Evolutionary conservation across 257 asterid species (phyloP).

Genomic region (Osmanthus fragrans): DNA sequence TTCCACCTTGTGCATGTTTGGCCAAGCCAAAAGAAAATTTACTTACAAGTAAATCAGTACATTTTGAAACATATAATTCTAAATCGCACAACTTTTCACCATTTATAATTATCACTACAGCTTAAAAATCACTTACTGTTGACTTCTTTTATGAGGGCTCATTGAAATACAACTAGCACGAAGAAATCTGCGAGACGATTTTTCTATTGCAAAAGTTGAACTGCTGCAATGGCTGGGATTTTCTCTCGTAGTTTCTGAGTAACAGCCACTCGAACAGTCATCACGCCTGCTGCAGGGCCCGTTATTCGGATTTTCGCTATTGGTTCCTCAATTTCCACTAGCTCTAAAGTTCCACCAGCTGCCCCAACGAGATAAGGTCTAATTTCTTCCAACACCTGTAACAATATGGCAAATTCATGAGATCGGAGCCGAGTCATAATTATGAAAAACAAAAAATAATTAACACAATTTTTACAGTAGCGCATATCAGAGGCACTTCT

Average conservation of each 20-base stretch:
- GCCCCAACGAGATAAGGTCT: slow-evolving; percentile 90
- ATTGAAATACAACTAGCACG: not conserved
- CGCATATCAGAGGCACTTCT: not conserved
- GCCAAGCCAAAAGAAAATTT: not conserved
- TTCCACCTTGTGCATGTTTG: too few species aligned
- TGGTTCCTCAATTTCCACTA: slow-evolving; percentile 83
- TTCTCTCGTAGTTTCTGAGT: slow-evolving; percentile 93
- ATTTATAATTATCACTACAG: not conserved
- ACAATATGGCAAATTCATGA: not conserved
- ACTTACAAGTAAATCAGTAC: not conserved
- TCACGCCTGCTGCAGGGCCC: slow-evolving; percentile 95
- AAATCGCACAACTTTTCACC: not conserved
- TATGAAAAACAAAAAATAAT: not conserved
- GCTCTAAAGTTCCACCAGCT: slow-evolving; percentile 90
- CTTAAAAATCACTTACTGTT: slow-evolving; percentile 16
- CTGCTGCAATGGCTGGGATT: slow-evolving; percentile 89
- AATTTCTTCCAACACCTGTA: slow-evolving; percentile 89
- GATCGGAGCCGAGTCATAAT: not conserved
- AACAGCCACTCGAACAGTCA: slow-evolving; percentile 97
- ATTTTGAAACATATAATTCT: not conserved
- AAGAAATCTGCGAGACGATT: not conserved
- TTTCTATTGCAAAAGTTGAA: slow-evolving; percentile 76
- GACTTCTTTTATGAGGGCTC: not conserved
- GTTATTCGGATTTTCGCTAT: slow-evolving; percentile 83
- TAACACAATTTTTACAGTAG: not conserved